These are phyloP conservation scores for Setaria italica DNA, from an alignment of 202 grass and related monocot species.

Conservation along the genomic window DNA sequence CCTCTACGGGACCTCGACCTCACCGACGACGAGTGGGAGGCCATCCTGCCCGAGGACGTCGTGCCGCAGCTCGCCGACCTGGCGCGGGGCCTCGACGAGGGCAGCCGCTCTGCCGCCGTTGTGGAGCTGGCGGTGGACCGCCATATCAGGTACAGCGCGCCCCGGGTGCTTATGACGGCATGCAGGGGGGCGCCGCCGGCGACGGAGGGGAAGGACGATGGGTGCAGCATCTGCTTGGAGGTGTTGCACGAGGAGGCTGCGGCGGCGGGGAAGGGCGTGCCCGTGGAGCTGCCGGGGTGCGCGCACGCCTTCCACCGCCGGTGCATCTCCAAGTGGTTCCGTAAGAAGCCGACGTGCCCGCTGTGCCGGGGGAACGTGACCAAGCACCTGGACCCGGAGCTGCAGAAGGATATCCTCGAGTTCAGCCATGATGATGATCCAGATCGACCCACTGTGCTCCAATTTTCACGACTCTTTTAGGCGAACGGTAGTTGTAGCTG, in stretches of 20 bases:
- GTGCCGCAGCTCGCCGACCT: not conserved
- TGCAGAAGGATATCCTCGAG: not conserved
- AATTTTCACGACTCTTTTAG: too few species aligned
- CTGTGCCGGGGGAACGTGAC: conserved; percentile 6
- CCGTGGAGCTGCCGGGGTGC: conserved; percentile 33
- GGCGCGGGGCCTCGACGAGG: not conserved
- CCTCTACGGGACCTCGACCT: not conserved
- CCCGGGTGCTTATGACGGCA: not conserved
- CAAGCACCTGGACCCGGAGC: not conserved
- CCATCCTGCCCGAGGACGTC: not conserved
- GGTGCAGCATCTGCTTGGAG: conserved; percentile 24
- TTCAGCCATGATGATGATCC: not conserved
- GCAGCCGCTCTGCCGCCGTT: not conserved
- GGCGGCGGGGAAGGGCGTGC: not conserved
- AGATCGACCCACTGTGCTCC: not conserved
- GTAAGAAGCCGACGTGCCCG: conserved; percentile 5
- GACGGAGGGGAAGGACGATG: not conserved
- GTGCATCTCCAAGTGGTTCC: conserved; percentile 31
- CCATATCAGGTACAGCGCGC: not conserved
- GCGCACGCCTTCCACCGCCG: conserved; percentile 30
- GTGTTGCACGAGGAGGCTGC: not conserved
- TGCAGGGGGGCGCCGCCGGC: not conserved
- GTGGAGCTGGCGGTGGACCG: not conserved
- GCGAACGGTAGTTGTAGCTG: too few species aligned
- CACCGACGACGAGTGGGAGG: not conserved